Percentiles rank a stretch among this genome's conserved stretches.
These are phyloP conservation scores for Pterulicium gracile DNA, from an alignment of 1,284 basidiomycete genomes.

Conservation along the genomic window DNA sequence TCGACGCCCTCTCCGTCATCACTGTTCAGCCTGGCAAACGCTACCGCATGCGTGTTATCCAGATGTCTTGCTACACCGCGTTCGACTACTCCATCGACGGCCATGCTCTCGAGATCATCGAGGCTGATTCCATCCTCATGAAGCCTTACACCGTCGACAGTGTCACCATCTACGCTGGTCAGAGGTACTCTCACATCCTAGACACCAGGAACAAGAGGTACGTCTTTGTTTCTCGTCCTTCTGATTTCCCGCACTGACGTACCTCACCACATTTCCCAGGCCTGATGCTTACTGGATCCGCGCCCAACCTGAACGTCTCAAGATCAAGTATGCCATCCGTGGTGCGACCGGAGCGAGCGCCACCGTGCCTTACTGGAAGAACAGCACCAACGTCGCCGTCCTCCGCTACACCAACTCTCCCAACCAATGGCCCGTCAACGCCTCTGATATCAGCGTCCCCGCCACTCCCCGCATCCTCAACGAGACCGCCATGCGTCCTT, in stretches of 20 bases:
- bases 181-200: conserved; percentile 12
- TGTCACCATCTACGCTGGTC: conserved; percentile 14
- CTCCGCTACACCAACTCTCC: conserved; percentile 1
- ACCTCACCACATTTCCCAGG: conserved; percentile 16
- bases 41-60: conserved; percentile 33
- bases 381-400: conserved; percentile 1
- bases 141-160: conserved; percentile 23
- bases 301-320: conserved; percentile 14
- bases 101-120: conserved; percentile 25
- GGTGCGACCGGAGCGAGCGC: not conserved
- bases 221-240: too few species aligned
- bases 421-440: not conserved
- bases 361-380: conserved; percentile 1
- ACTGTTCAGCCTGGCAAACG: not conserved
- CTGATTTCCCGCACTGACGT: too few species aligned
- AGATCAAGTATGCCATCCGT: not conserved
- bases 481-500: conserved; percentile 8
- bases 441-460: not conserved
- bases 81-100: conserved; percentile 23
- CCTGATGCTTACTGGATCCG: conserved; percentile 25
- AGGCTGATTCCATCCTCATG: conserved; percentile 21
- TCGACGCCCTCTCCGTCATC: conserved; percentile 6
- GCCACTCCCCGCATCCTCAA: not conserved
- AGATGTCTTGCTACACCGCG: conserved; percentile 26
- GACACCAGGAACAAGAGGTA: conserved; percentile 17